phyloP scores from a whole-genome alignment of 805 yeast species.

The Wickerhamiella allomyrinae region DNA sequence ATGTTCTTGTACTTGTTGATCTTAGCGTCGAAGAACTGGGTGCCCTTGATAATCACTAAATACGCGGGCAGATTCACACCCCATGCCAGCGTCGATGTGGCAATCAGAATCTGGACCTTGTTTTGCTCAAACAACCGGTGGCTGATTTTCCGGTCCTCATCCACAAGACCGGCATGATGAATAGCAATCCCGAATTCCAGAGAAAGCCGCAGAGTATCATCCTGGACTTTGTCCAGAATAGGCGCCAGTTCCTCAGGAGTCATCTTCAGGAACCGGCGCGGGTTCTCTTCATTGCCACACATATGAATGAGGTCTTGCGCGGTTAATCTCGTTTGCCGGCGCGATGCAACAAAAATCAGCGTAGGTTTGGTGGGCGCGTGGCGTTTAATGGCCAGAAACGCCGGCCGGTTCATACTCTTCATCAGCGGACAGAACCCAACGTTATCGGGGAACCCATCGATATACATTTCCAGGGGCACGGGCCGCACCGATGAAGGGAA shows the following conservation, averaged over 20 bases:
- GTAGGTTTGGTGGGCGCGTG: conserved; percentile 81
- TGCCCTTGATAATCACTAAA: conserved; percentile 64
- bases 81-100: conserved; percentile 79
- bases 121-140: conserved; percentile 58
- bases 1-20: conserved; percentile 59
- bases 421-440: conserved; percentile 69
- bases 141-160: conserved; percentile 53
- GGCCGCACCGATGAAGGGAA: conserved; percentile 76
- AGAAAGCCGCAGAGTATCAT: conserved; percentile 63
- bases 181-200: conserved; percentile 69
- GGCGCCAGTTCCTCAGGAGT: conserved; percentile 45
- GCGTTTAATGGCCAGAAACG: conserved; percentile 80
- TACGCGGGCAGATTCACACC: conserved; percentile 77
- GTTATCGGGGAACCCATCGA: conserved; percentile 74
- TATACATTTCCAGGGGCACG: conserved; percentile 74
- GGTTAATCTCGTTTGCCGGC: conserved; percentile 70
- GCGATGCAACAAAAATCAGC: conserved; percentile 68
- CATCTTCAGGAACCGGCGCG: conserved; percentile 55
- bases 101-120: conserved; percentile 57
- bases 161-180: conserved; percentile 73
- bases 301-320: conserved; percentile 65
- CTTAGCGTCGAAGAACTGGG: conserved; percentile 44
- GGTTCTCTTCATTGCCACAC: conserved; percentile 67
- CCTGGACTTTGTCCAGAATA: conserved; percentile 45
- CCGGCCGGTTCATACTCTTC: conserved; percentile 84